These are phyloP conservation scores for Echinosophora koreensis DNA, from an alignment of 306 rosid species.

Conservation along the genomic window DNA sequence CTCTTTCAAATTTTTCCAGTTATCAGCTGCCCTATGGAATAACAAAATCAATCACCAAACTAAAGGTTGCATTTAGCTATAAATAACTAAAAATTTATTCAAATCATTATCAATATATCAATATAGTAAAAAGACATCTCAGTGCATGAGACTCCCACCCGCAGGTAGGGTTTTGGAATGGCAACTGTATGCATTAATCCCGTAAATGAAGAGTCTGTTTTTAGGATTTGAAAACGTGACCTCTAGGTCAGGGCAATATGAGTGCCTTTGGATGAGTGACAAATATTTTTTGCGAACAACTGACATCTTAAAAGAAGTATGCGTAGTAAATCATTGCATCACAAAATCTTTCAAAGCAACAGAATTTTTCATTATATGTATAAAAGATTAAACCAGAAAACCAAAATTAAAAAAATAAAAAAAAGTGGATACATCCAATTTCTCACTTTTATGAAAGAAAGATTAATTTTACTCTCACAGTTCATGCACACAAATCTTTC, in stretches of 20 bases:
- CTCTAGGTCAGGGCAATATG: too few species aligned
- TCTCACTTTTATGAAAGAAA: not conserved
- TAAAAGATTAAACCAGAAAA: slow-evolving; percentile 1
- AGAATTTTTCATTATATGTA: not conserved
- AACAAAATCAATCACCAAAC: slow-evolving; percentile 28
- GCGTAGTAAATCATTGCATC: not conserved
- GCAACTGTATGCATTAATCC: too few species aligned
- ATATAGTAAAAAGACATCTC: not conserved
- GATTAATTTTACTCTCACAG: not conserved
- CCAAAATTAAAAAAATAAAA: not conserved
- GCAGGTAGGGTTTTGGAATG: too few species aligned
- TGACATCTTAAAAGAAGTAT: not conserved
- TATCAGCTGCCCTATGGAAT: slow-evolving; percentile 71
- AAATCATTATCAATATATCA: not conserved
- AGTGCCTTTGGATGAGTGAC: not conserved
- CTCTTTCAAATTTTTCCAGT: slow-evolving; percentile 94
- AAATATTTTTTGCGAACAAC: not conserved
- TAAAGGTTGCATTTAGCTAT: slow-evolving; percentile 15
- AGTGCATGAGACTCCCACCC: too few species aligned
- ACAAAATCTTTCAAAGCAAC: not conserved
- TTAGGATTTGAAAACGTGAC: too few species aligned
- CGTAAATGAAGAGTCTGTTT: too few species aligned
- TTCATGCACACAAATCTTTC: not conserved
- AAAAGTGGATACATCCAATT: not conserved
- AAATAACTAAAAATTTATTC: not conserved